A percentile compares a stretch with the other conserved stretches of the same genome.
These are phyloP conservation scores for Cladorrhinum sp. DNA, from an alignment of 2,329 filamentous ascomycete species.

Conservation along the genomic window DNA sequence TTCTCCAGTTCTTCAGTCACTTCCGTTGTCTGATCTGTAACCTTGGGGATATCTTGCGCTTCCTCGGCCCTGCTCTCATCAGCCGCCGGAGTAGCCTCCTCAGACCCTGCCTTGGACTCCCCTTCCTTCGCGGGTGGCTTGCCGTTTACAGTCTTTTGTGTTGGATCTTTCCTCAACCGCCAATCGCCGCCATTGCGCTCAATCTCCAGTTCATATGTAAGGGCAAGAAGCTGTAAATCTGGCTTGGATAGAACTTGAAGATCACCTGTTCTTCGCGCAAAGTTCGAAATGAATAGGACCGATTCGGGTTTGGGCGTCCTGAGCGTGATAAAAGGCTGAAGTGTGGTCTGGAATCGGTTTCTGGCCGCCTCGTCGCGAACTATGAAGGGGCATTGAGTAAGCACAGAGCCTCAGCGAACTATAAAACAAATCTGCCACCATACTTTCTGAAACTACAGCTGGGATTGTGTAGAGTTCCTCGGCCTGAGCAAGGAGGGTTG, in stretches of 20 bases:
- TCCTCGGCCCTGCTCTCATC: slow-evolving; percentile 39
- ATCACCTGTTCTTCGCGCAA: slow-evolving; percentile 87
- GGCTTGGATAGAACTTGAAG: slow-evolving; percentile 81
- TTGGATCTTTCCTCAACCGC: slow-evolving; percentile 74
- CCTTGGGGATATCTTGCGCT: slow-evolving; percentile 14
- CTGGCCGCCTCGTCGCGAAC: slow-evolving; percentile 73
- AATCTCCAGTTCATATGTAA: slow-evolving; percentile 92
- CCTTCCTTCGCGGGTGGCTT: slow-evolving; percentile 52
- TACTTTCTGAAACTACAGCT: slow-evolving; percentile 75
- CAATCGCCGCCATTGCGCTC: slow-evolving; percentile 88
- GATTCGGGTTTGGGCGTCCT: slow-evolving; percentile 73
- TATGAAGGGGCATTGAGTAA: slow-evolving; percentile 36
- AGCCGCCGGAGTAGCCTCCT: not conserved
- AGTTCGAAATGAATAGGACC: slow-evolving; percentile 75
- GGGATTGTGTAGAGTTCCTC: slow-evolving; percentile 80
- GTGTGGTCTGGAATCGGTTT: slow-evolving; percentile 74
- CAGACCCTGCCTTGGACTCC: slow-evolving; percentile 26
- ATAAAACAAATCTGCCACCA: not conserved
- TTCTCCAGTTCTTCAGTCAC: slow-evolving; percentile 27
- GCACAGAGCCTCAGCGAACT: not conserved
- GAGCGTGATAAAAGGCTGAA: slow-evolving; percentile 80
- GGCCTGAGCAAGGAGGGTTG: slow-evolving; percentile 73
- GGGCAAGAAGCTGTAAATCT: slow-evolving; percentile 83
- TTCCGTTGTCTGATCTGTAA: not conserved
- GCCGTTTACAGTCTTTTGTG: slow-evolving; percentile 75